Evolutionary conservation across 2,329 filamentous ascomycete species (phyloP), one percentile per base, ranked within the genome.

Genomic region (Zasmidium angulare): DNA sequence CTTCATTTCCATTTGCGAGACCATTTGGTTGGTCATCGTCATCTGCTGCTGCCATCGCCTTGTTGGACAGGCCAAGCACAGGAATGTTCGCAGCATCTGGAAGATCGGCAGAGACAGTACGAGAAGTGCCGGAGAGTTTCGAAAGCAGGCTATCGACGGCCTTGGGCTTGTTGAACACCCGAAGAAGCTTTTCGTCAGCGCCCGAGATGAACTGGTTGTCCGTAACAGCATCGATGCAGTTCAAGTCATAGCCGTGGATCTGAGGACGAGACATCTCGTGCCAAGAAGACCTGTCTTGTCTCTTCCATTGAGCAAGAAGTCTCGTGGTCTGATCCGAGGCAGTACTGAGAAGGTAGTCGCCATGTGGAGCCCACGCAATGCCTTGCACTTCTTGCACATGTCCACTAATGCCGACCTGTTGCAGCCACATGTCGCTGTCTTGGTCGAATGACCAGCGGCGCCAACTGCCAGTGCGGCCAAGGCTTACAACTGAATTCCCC

Each of bases 211-310:
- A 99, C 66, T 88, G 89, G 7, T 85, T 82, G 7, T 84, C 76
- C 7, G 86, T 87, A 3, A 97, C 80, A 0, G 87, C 84, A 70
- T 92, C 89, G 63, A 98, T 87, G 74, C 95, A 98, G 79, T 98
- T 99, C 56, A 99, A 83, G 74, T 99, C 93, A 74, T 99, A 99
- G 40, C 95, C 95, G 73, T 99, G 95, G 65, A 99, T 99, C 74
- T 99, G 95, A 2, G 95, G 95, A 52, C 95, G 83, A 0, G 93
- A 89, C 80, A 98, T 92, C 74, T 99, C 95, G 75, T 98, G 93
- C 95, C 95, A 99, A 11, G 91, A 91, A 46, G 46, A 57, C 63
- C 56, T 69, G 2, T 71, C 68, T 1, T 74, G 61, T 26, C 80
- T 79, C 61, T 82, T 83, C 95, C 93, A 98, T 69, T 87, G 80